A percentile compares a stretch with the other conserved stretches of the same genome.
Conservation (phyloP, 805 yeast genomes). For the Yarrowia sp. region DNA sequence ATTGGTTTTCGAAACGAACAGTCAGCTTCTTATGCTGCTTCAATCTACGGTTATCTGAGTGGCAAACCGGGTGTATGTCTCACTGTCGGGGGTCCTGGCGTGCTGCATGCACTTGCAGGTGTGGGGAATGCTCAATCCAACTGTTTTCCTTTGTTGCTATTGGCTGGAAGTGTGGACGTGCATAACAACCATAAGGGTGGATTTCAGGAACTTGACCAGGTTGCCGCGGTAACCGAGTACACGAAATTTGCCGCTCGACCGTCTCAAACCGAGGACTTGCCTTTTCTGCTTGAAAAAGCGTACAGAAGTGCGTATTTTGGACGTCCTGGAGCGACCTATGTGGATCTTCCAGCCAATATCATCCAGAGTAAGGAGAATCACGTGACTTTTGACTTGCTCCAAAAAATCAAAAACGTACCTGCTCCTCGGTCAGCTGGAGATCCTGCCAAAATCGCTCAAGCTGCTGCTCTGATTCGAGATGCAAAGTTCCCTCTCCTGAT, state of each 20-base stretch:
- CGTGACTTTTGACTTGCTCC: conserved; percentile 16
- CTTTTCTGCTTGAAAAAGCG: conserved; percentile 47
- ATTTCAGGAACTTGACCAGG: conserved; percentile 70
- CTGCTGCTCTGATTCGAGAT: conserved; percentile 39
- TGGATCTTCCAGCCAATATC: conserved; percentile 64
- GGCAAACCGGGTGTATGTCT: conserved; percentile 63
- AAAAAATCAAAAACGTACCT: conserved; percentile 5
- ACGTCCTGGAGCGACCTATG: conserved; percentile 58
- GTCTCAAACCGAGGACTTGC: conserved; percentile 39
- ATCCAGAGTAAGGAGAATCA: conserved; percentile 43
- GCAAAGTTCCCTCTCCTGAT: conserved; percentile 54
- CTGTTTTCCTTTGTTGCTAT: conserved; percentile 61
- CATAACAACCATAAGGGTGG: conserved; percentile 56
- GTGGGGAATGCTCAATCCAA: conserved; percentile 59
- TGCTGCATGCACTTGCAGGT: conserved; percentile 66
- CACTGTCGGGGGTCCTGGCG: conserved; percentile 76
- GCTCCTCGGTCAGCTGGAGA: conserved; percentile 45
- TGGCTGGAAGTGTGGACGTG: conserved; percentile 61
- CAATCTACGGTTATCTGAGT: conserved; percentile 64
- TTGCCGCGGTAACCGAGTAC: conserved; percentile 48
- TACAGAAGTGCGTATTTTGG: conserved; percentile 49
- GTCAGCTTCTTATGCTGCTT: conserved; percentile 73
- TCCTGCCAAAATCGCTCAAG: conserved; percentile 39
- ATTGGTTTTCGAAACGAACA: conserved; percentile 68
- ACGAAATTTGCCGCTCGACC: conserved; percentile 55